Evolutionary conservation across 2,329 filamentous ascomycete species (phyloP).

Genomic region (Calonectria hongkongensis): DNA sequence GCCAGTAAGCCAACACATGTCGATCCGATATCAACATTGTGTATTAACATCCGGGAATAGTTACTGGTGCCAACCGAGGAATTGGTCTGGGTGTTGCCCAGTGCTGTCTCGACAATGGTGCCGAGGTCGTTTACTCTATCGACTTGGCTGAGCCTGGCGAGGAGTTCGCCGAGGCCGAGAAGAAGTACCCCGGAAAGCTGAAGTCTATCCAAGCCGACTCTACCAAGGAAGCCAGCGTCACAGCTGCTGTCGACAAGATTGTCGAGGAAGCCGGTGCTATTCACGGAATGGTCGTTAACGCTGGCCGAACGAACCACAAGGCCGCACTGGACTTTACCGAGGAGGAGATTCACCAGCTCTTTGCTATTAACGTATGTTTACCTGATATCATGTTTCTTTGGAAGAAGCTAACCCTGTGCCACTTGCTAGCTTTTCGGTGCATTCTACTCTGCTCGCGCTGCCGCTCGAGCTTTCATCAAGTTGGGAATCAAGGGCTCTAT

Average conservation of each 20-base stretch:
- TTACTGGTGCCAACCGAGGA: constrained; percentile 66
- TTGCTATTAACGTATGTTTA: constrained; percentile 50
- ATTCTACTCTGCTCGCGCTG: constrained; percentile 66
- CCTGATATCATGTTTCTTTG: not conserved
- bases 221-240: constrained; percentile 63
- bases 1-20: constrained; percentile 1
- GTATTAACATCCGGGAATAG: constrained; percentile 35
- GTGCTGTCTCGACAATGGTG: constrained; percentile 66
- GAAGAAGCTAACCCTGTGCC: not conserved
- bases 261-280: constrained; percentile 61
- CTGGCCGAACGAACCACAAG: constrained; percentile 71
- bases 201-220: constrained; percentile 68
- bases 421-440: constrained; percentile 61
- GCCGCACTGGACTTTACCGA: constrained; percentile 65
- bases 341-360: constrained; percentile 59
- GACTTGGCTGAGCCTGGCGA: constrained; percentile 54
- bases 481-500: constrained; percentile 59
- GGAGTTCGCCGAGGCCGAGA: constrained; percentile 56
- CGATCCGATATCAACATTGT: not conserved
- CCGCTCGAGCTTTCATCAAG: constrained; percentile 64
- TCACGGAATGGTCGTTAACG: constrained; percentile 71
- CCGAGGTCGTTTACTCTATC: constrained; percentile 55
- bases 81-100: constrained; percentile 70
- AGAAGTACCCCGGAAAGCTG: constrained; percentile 63
- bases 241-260: constrained; percentile 64